A percentile compares a stretch with the other conserved stretches of the same genome.
phyloP scores from a whole-genome alignment of 495 filamentous ascomycete species.

The Xylaria bambusicola region DNA sequence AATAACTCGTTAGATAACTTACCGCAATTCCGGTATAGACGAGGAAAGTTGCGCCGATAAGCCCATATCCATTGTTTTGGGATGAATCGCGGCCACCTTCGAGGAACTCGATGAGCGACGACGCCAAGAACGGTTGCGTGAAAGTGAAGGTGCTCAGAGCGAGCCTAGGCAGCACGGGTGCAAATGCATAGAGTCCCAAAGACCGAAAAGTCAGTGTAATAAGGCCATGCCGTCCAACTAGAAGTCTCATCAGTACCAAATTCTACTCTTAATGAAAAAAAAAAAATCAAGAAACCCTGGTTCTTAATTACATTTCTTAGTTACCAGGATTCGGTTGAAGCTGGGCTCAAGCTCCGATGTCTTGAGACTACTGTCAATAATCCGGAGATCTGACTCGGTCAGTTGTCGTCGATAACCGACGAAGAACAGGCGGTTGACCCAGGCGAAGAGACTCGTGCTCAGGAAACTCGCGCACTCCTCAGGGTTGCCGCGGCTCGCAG shows the following conservation, averaged over 20 bases:
- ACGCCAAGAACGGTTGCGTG: constrained; percentile 56
- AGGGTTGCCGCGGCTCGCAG: neutral
- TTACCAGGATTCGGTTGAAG: neutral
- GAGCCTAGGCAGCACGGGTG: constrained; percentile 47
- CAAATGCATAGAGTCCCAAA: constrained; percentile 20
- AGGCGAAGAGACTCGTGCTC: constrained; percentile 14
- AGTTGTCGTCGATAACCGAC: constrained; percentile 11
- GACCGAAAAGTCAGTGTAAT: constrained; percentile 3
- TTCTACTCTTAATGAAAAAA: neutral
- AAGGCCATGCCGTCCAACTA: constrained; percentile 7
- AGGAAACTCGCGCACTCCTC: constrained; percentile 20
- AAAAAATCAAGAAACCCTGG: too few relatives aligned
- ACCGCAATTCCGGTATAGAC: constrained; percentile 57
- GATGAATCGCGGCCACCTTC: constrained; percentile 36
- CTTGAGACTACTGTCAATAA: constrained; percentile 4
- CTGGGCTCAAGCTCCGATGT: neutral
- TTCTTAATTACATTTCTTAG: constrained; percentile 4
- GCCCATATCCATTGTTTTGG: constrained; percentile 51
- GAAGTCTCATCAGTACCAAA: neutral
- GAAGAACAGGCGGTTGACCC: constrained; percentile 15
- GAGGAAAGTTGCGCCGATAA: constrained; percentile 57
- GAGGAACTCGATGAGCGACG: constrained; percentile 45
- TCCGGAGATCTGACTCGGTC: constrained; percentile 10
- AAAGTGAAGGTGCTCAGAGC: constrained; percentile 55
- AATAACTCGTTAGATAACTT: neutral